These are phyloP conservation scores for Fusarium irregulare DNA, from an alignment of 2,329 filamentous ascomycete species.

Conservation along the genomic window DNA sequence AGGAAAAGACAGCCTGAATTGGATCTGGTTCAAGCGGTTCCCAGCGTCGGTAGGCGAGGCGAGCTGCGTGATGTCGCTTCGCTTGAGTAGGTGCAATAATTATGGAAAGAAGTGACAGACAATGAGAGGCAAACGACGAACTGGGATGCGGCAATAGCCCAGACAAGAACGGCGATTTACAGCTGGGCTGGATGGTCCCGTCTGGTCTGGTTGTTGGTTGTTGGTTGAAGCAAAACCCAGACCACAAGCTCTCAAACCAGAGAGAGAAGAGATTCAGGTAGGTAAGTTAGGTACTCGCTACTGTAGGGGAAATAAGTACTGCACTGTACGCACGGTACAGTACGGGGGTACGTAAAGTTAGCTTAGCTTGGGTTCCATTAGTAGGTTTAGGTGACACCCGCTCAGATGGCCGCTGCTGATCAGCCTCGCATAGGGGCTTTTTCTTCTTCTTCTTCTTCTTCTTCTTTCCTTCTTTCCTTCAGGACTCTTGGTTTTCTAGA, in stretches of 20 bases:
- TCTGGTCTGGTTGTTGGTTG: constrained; percentile 7
- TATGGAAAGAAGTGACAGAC: not conserved
- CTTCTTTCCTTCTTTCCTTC: constrained; percentile 6
- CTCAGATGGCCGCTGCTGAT: constrained; percentile 39
- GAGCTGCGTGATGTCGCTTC: constrained; percentile 26
- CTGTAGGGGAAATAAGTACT: not conserved
- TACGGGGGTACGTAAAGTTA: not conserved
- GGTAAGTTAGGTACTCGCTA: not conserved
- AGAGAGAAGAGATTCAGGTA: constrained; percentile 9
- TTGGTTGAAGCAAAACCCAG: constrained; percentile 9
- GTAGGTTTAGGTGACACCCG: constrained; percentile 42
- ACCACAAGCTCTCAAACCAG: constrained; percentile 16
- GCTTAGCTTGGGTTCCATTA: constrained; percentile 9
- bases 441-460: not conserved
- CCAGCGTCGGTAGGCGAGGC: constrained; percentile 19
- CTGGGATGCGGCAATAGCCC: constrained; percentile 17
- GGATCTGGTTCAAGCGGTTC: constrained; percentile 25
- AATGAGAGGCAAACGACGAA: constrained; percentile 15
- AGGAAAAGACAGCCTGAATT: not conserved
- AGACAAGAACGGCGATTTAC: constrained; percentile 33
- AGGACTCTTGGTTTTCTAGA: constrained; percentile 43
- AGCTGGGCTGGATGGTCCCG: constrained; percentile 19
- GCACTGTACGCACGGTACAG: not conserved
- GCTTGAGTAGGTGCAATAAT: constrained; percentile 5
- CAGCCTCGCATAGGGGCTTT: constrained; percentile 47